Evolutionary conservation across 2,329 filamentous ascomycete species (phyloP).

Genomic region (Waltergamsia citrina): DNA sequence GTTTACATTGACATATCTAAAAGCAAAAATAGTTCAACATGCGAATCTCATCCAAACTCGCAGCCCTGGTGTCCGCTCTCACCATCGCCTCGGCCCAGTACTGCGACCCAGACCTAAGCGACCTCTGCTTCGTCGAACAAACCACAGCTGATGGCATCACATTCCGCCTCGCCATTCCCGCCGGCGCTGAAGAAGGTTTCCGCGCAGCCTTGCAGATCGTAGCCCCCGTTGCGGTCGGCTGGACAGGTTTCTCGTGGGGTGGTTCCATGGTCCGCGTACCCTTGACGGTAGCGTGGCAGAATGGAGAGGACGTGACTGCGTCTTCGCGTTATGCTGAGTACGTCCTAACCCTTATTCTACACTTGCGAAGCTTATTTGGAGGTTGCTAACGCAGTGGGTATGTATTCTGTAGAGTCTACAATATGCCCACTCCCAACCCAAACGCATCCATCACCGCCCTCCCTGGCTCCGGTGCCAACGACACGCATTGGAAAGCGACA

Average conservation of each 20-base stretch:
- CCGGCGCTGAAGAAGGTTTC: slow-evolving; percentile 17
- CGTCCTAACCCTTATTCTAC: slow-evolving; percentile 8
- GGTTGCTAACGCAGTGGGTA: background rate
- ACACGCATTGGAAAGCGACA: slow-evolving; percentile 23
- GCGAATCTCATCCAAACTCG: no score
- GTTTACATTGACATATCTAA: no score
- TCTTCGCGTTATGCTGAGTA: slow-evolving; percentile 7
- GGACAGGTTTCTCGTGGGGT: slow-evolving; percentile 34
- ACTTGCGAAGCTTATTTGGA: background rate
- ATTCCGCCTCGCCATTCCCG: slow-evolving; percentile 24
- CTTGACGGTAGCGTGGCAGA: slow-evolving; percentile 29
- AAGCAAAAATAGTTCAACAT: no score
- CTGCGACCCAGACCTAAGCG: slow-evolving; percentile 3
- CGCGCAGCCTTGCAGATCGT: slow-evolving; percentile 31
- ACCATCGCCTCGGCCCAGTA: background rate
- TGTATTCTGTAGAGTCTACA: slow-evolving; percentile 27
- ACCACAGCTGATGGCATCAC: slow-evolving; percentile 14
- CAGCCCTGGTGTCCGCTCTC: no score
- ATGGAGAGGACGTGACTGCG: slow-evolving; percentile 24
- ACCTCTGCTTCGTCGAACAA: slow-evolving; percentile 8
- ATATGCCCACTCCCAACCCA: slow-evolving; percentile 16
- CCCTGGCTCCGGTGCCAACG: slow-evolving; percentile 21
- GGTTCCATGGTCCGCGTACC: slow-evolving; percentile 33
- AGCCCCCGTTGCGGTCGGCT: slow-evolving; percentile 27
- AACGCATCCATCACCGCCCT: slow-evolving; percentile 21